Percentiles rank a stretch among this genome's conserved stretches.
phyloP scores from a whole-genome alignment of 2,329 filamentous ascomycete genomes.

The Alternaria viburni region DNA sequence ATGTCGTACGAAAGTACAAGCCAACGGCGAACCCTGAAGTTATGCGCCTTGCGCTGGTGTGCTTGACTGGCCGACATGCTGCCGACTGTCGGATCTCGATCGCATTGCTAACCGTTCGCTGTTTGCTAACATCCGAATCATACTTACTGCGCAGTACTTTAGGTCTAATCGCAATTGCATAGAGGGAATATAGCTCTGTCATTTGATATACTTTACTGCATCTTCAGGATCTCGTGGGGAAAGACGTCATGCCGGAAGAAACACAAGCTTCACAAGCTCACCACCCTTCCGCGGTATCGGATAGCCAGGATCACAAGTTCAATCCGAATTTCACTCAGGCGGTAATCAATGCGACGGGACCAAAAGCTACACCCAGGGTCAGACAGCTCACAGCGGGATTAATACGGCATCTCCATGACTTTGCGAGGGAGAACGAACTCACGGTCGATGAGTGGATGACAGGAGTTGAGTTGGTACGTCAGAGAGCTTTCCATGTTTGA shows the following conservation, averaged over 20 bases:
- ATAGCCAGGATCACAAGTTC: conserved; percentile 55
- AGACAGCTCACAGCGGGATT: conserved; percentile 68
- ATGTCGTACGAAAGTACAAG: neutral
- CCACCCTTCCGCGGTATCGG: conserved; percentile 15
- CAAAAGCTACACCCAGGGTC: conserved; percentile 69
- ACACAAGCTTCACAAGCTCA: neutral
- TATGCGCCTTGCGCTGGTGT: neutral
- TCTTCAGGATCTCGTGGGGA: neutral
- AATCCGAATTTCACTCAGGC: conserved; percentile 78
- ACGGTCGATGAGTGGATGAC: conserved; percentile 80
- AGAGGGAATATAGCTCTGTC: neutral
- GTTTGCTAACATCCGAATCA: neutral
- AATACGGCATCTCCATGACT: conserved; percentile 78
- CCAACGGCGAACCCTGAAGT: neutral
- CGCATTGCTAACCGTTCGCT: neutral
- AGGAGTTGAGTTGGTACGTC: conserved; percentile 69
- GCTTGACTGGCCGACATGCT: conserved; percentile 3
- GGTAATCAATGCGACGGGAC: conserved; percentile 75
- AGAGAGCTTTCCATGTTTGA: neutral
- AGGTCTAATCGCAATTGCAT: neutral
- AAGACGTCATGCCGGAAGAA: neutral
- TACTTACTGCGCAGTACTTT: neutral
- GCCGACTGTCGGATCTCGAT: conserved; percentile 1
- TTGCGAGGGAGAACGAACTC: conserved; percentile 76
- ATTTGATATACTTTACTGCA: neutral